Conservation (phyloP, 352 stramenopile genomes). For the Lagenidium giganteum region DNA sequence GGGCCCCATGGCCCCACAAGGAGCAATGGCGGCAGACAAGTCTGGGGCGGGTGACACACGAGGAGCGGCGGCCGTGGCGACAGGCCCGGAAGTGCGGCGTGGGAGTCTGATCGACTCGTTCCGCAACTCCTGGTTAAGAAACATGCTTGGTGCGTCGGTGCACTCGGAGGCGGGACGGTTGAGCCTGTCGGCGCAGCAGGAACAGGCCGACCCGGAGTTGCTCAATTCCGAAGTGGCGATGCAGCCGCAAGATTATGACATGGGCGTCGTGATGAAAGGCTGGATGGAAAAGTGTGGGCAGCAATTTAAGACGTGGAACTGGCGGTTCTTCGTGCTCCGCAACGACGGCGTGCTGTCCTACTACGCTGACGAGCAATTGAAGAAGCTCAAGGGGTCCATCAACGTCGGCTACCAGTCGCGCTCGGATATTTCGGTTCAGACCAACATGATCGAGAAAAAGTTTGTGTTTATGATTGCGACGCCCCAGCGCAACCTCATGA, state of each 20-base stretch:
- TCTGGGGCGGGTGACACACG: conserved; percentile 12
- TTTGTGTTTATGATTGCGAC: conserved; percentile 82
- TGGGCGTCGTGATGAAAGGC: conserved; percentile 75
- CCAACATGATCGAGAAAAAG: conserved; percentile 76
- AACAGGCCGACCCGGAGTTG: no score
- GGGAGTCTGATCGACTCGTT: conserved; percentile 38
- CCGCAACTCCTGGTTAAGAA: conserved; percentile 66
- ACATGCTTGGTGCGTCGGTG: conserved; percentile 40
- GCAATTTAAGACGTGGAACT: conserved; percentile 89
- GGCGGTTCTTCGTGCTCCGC: conserved; percentile 83
- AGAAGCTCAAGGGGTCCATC: conserved; percentile 76
- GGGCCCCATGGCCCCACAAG: not conserved
- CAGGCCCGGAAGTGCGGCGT: conserved; percentile 9
- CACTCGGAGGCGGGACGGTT: conserved; percentile 23
- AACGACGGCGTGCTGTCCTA: conserved; percentile 79
- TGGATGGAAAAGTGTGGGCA: conserved; percentile 87
- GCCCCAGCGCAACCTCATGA: conserved; percentile 72
- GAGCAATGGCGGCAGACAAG: conserved; percentile 3
- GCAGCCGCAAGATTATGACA: conserved; percentile 38
- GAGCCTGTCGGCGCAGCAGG: conserved; percentile 22
- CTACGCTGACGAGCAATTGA: conserved; percentile 68
- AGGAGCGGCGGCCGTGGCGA: not conserved
- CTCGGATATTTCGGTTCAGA: conserved; percentile 78
- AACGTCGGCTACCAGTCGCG: conserved; percentile 65
- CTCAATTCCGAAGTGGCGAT: conserved; percentile 35